phyloP scores from a whole-genome alignment of 768 basidiomycete genomes.

The Hericium coralloides region DNA sequence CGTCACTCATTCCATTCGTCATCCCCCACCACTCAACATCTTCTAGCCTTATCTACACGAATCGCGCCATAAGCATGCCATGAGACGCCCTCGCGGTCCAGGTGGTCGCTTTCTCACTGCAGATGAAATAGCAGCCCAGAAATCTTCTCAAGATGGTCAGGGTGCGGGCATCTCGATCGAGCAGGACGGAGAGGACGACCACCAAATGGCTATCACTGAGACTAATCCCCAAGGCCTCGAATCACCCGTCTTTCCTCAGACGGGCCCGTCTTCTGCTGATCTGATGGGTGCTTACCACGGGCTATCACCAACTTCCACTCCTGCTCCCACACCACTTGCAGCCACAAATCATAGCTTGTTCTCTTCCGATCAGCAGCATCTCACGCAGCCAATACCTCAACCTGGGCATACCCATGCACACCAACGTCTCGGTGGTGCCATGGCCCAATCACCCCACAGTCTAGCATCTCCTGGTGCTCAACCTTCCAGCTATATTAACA shows the following conservation, averaged over 20 bases:
- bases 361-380: constrained; percentile 5
- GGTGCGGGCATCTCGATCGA: constrained; percentile 27
- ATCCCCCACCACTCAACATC: constrained; percentile 5
- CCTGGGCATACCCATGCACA: neutral
- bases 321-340: constrained; percentile 2
- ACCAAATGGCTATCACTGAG: constrained; percentile 11
- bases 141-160: constrained; percentile 30
- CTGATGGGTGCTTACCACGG: constrained; percentile 2
- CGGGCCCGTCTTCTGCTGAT: constrained; percentile 5
- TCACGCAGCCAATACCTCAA: neutral
- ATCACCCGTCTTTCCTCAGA: constrained; percentile 6
- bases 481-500: neutral
- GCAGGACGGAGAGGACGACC: constrained; percentile 40
- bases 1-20: constrained; percentile 7
- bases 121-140: constrained; percentile 86
- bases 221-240: constrained; percentile 3
- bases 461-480: neutral
- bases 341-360: constrained; percentile 3
- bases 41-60: constrained; percentile 93
- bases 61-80: constrained; percentile 95
- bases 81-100: constrained; percentile 93
- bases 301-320: constrained; percentile 1
- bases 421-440: neutral
- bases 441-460: neutral
- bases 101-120: constrained; percentile 97